Evolutionary conservation across 2,329 filamentous ascomycete species (phyloP), one percentile per base, ranked within the genome.

Genomic region (Clathrospora elynae): DNA sequence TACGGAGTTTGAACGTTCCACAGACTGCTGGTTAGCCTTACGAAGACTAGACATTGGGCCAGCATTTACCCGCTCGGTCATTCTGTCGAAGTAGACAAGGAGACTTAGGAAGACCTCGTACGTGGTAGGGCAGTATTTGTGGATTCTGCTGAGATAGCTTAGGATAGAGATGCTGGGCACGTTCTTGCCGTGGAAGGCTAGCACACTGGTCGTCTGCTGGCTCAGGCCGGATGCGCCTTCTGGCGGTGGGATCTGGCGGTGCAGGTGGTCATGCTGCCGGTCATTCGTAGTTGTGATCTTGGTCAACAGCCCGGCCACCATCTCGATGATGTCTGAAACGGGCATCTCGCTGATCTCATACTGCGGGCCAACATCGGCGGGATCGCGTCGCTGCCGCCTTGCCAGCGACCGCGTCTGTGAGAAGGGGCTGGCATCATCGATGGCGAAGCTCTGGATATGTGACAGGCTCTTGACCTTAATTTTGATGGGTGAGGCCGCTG

Each of bases 311-410:
- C 91, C 93, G 4, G 93, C 93, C 3, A 99, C 93, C 93, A 99
- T 97, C 71, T 97, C 92, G 66, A 99, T 99, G 57, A 99, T 89
- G 66, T 99, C 92, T 54, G 87, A 84, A 41, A 97, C 95, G 37
- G 93, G 93, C 92, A 99, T 97, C 38, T 84, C 88, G 73, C 91
- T 96, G 60, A 99, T 96, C 71, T 97, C 93, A 68, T 96, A 99
- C 66, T 85, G 81, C 41, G 80, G 78, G 2, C 75, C 74, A 14
- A 73, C 64, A 47, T 82, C 79, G 38, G 77, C 75, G 20, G 71
- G 61, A 50, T 73, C 73, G 57, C 73, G 67, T 22, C 71, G 65
- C 29, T 73, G 68, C 50, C 73, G 70, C 25, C 69, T 61, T 36
- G 69, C 66, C 33, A 67, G 43, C 49, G 68, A 71, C 53, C 66